Evolutionary conservation across 2,329 filamentous ascomycete genomes (phyloP).

Genomic region (Epichloe bromicola): DNA sequence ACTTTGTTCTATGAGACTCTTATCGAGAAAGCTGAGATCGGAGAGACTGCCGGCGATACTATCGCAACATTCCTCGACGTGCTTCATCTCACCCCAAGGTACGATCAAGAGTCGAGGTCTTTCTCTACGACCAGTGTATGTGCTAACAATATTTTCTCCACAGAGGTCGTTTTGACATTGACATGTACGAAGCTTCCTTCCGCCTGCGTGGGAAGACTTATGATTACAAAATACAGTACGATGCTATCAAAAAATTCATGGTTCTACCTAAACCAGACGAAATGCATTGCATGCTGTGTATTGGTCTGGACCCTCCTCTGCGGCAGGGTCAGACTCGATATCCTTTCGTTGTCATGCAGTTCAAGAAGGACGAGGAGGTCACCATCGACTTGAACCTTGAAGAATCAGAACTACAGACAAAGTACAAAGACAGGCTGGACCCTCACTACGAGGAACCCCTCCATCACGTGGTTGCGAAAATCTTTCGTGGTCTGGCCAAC

Average conservation of each 20-base stretch:
- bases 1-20: constrained; percentile 97
- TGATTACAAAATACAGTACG: constrained; percentile 99
- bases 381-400: constrained; percentile 94
- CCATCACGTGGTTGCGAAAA: constrained; percentile 84
- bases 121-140: not conserved
- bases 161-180: constrained; percentile 98
- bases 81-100: constrained; percentile 90
- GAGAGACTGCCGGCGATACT: constrained; percentile 95
- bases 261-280: constrained; percentile 97
- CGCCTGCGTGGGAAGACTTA: constrained; percentile 96
- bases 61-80: constrained; percentile 96
- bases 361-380: constrained; percentile 95
- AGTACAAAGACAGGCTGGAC: constrained; percentile 83
- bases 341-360: constrained; percentile 97
- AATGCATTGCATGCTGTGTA: constrained; percentile 84
- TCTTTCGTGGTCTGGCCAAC: constrained; percentile 86
- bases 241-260: constrained; percentile 99
- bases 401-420: constrained; percentile 67
- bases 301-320: constrained; percentile 87
- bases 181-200: constrained; percentile 98
- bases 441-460: constrained; percentile 88
- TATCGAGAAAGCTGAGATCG: constrained; percentile 98
- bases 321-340: constrained; percentile 96
- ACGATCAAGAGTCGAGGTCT: constrained; percentile 7
- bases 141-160: constrained; percentile 3